Base-by-base conservation (phyloP, 2,329 filamentous ascomycete species). In the Nemania bipapillata region DNA sequence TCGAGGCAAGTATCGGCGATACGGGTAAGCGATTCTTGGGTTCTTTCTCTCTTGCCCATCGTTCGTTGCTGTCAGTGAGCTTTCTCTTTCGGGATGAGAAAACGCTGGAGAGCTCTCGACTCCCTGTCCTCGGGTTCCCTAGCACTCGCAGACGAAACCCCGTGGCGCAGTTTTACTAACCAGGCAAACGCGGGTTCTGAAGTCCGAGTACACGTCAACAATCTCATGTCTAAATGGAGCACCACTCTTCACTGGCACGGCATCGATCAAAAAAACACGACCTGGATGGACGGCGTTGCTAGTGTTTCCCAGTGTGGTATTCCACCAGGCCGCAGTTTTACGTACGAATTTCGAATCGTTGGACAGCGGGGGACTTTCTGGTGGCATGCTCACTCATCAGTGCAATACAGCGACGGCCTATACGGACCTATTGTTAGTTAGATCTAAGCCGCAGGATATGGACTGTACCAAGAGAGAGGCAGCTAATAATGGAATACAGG, bases 171-270 rank as follows among this genome's bases (percentile, higher is more conserved):
- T 26, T 56, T 11, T 59, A 55, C 67, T 66, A 12, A 69, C 30
- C 2, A 8, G n/a, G n/a, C n/a, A n/a, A n/a, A 1, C 26, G 28
- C 24, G 22, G 4, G 4, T 3, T 37, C 32, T 35, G 15, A 47
- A 69, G 67, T 85, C 45, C 75, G 80, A 2, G 78, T 85, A 15
- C 74, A 74, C 3, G 81, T 85, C 4, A 75, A 78, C 58, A 84
- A 84, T 73, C 71, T 70, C 8, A 77, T 83, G 73, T 32, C 70
- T 15, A 74, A 78, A 42, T 70, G 70, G 55, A 80, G 76, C 62
- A 88, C 90, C 1, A 85, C 85, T 54, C 81, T 92, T 15, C 90
- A 92, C 74, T 92, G 89, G 80, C 90, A 92, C 74, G 90, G 90
- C 20, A 82, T 92, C 70, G 87, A 86, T 73, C 89, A 91, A 78